These are phyloP conservation scores for Colletotrichum filicis DNA, from an alignment of 2,329 filamentous ascomycete species.

Conservation along the genomic window DNA sequence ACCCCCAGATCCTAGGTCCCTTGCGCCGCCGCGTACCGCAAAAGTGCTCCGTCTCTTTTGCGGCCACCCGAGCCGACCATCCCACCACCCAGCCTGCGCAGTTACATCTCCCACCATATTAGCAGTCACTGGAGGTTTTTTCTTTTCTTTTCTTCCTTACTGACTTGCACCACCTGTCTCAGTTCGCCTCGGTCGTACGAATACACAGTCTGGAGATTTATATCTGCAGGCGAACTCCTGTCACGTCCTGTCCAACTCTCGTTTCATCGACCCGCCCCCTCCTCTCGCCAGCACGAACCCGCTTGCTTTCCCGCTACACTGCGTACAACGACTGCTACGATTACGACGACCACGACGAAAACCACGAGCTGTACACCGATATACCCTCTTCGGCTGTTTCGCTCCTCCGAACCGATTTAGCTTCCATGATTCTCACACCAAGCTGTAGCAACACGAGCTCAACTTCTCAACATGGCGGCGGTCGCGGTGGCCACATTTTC, in stretches of 20 bases:
- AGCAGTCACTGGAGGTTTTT: neutral
- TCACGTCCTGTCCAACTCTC: neutral
- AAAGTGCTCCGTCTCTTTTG: constrained; percentile 16
- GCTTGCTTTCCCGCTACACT: constrained; percentile 14
- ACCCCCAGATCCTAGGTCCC: constrained; percentile 15
- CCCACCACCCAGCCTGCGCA: constrained; percentile 27
- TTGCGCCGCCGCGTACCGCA: constrained; percentile 10
- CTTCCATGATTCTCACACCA: constrained; percentile 64
- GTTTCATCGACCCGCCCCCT: neutral
- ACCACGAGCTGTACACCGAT: constrained; percentile 13
- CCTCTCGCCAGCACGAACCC: neutral
- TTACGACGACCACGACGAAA: neutral
- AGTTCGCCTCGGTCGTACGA: constrained; percentile 3
- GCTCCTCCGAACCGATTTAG: constrained; percentile 42
- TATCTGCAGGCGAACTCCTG: neutral
- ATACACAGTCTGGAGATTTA: neutral
- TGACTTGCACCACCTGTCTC: constrained; percentile 23
- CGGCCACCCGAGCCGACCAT: constrained; percentile 9
- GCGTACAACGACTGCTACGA: constrained; percentile 4
- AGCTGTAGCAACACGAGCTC: constrained; percentile 54
- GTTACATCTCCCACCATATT: constrained; percentile 17
- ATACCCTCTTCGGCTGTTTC: constrained; percentile 16
- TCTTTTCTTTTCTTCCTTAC: neutral
- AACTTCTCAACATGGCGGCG: constrained; percentile 65
- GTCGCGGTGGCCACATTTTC: constrained; percentile 56